These are phyloP conservation scores for Citrullus colocynthis DNA, from an alignment of 306 rosid species.

Conservation along the genomic window DNA sequence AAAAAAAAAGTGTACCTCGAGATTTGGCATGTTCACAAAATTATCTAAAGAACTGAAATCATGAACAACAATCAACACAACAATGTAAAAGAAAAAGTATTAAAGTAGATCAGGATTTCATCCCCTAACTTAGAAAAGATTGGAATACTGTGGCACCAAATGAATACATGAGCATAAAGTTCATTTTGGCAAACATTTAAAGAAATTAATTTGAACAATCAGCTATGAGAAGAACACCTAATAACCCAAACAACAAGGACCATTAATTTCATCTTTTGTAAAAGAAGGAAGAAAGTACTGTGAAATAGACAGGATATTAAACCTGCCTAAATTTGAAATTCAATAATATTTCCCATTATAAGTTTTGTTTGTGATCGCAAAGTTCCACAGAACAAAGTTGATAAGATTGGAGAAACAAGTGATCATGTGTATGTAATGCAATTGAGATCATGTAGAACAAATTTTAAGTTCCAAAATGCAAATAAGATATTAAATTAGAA, in stretches of 20 bases:
- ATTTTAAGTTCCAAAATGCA: background rate
- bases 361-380: background rate
- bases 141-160: background rate
- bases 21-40: background rate
- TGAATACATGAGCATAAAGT: background rate
- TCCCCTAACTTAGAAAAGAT: background rate
- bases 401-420: background rate
- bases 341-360: background rate
- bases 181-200: background rate
- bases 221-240: background rate
- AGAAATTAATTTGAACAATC: background rate
- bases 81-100: background rate
- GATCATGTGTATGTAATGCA: background rate
- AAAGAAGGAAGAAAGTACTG: background rate
- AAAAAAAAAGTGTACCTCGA: background rate
- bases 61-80: constrained; percentile 1
- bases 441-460: background rate
- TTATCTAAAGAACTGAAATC: background rate
- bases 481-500: background rate
- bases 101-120: background rate
- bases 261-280: background rate
- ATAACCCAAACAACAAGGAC: background rate
- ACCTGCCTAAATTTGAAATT: background rate
- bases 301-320: background rate
- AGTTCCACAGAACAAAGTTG: background rate